Evolutionary conservation across 108 stramenopile genomes (phyloP).

Genomic region (Cyclotella choctawhatcheeana): DNA sequence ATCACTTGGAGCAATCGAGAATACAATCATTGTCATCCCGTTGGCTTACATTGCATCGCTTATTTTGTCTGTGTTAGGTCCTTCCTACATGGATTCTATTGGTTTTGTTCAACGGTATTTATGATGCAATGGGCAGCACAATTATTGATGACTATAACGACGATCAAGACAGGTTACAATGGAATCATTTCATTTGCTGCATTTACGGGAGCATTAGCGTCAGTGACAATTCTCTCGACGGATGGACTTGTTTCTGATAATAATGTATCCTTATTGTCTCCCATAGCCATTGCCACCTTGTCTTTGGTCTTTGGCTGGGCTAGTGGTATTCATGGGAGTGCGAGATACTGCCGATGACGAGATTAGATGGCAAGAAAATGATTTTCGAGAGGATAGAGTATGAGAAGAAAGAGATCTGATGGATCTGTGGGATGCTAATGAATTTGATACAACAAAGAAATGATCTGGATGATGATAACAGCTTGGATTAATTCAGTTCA

Average conservation of each 20-base stretch:
- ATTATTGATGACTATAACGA: slow-evolving; percentile 25
- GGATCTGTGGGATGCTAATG: slow-evolving; percentile 12
- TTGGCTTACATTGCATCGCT: slow-evolving; percentile 10
- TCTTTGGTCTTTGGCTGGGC: slow-evolving; percentile 9
- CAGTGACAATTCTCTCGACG: slow-evolving; percentile 17
- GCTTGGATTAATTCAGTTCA: slow-evolving; percentile 5
- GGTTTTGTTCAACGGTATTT: slow-evolving; percentile 5
- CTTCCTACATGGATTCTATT: slow-evolving; percentile 18
- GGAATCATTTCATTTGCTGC: slow-evolving; percentile 22
- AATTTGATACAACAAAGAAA: background rate
- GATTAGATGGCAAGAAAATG: slow-evolving; percentile 1
- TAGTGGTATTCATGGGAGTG: slow-evolving; percentile 15
- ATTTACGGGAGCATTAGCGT: slow-evolving; percentile 22
- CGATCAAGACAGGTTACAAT: slow-evolving; percentile 7
- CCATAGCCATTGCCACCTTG: slow-evolving; percentile 7
- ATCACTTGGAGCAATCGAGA: background rate
- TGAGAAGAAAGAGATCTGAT: slow-evolving; percentile 13
- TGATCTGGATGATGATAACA: too few species aligned
- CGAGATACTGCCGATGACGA: background rate
- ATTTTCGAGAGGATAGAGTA: background rate
- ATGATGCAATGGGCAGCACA: slow-evolving; percentile 6
- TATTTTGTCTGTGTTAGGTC: slow-evolving; percentile 1
- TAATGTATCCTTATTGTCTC: slow-evolving; percentile 6
- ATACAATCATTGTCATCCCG: background rate
- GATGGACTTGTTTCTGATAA: slow-evolving; percentile 16